These are phyloP conservation scores for Mortierella antarctica DNA, from an alignment of 192 early-diverging fungal genomes.

Conservation along the genomic window DNA sequence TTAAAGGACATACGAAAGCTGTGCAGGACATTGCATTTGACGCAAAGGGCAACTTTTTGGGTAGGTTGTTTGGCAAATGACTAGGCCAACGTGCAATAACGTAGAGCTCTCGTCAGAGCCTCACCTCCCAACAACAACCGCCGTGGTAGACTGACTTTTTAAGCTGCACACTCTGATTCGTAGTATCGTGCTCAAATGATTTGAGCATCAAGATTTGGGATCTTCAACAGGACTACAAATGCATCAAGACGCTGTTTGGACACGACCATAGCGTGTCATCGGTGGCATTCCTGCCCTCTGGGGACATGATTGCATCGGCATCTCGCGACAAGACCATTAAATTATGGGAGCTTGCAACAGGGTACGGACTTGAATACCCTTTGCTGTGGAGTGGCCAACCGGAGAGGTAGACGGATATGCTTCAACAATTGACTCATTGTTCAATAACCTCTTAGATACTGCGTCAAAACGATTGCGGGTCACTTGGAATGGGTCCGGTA, in stretches of 20 bases:
- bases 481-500: constrained; percentile 92
- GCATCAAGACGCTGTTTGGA: constrained; percentile 86
- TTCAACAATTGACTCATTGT: too few relatives aligned
- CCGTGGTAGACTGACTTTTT: too few relatives aligned
- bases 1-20: constrained; percentile 96
- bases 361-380: constrained; percentile 59
- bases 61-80: constrained; percentile 55
- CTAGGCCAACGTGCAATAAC: background rate
- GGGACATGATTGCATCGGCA: constrained; percentile 87
- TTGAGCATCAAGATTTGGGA: constrained; percentile 95
- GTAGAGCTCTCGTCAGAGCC: background rate
- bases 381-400: too few relatives aligned
- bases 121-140: too few relatives aligned
- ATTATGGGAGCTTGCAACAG: constrained; percentile 87
- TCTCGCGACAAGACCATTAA: constrained; percentile 92
- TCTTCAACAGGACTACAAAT: constrained; percentile 80
- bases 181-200: constrained; percentile 92
- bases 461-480: constrained; percentile 81
- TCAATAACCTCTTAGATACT: constrained; percentile 65
- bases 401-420: too few relatives aligned
- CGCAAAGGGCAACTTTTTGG: constrained; percentile 81
- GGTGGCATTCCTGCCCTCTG: constrained; percentile 77
- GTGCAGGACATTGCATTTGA: constrained; percentile 93
- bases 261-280: constrained; percentile 95
- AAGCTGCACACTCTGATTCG: background rate